phyloP scores from a whole-genome alignment of 352 stramenopile species.

The Salisapilia sapeloensis region DNA sequence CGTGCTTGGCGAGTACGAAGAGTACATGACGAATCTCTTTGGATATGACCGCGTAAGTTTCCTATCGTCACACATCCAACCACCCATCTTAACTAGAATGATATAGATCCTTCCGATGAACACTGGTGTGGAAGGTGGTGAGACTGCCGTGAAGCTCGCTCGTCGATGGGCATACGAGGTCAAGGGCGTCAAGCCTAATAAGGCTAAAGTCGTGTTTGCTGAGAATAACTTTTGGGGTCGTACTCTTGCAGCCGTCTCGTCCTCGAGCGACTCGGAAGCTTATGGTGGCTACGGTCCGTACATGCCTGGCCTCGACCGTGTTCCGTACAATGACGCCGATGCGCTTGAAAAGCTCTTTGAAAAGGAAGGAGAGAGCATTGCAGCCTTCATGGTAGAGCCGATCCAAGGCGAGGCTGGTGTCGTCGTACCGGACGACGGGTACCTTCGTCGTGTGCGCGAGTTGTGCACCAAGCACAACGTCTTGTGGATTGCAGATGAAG shows the following conservation, averaged over 20 bases:
- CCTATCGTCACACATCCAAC: background rate
- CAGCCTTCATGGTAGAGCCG: conserved; percentile 98
- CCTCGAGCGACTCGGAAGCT: conserved; percentile 83
- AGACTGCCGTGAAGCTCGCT: conserved; percentile 96
- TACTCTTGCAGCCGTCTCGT: conserved; percentile 93
- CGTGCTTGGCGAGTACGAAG: conserved; percentile 91
- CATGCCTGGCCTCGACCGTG: conserved; percentile 91
- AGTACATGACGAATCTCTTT: conserved; percentile 96
- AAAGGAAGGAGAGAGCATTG: conserved; percentile 80
- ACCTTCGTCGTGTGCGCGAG: conserved; percentile 81
- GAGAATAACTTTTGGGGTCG: conserved; percentile 99
- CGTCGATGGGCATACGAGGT: conserved; percentile 95
- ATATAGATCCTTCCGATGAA: conserved; percentile 95
- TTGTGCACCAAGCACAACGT: conserved; percentile 97
- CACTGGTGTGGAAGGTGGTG: conserved; percentile 96
- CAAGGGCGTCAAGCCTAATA: conserved; percentile 89
- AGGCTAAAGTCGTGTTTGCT: conserved; percentile 90
- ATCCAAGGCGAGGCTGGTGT: conserved; percentile 99
- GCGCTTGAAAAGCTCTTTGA: conserved; percentile 74
- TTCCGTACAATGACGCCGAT: conserved; percentile 89
- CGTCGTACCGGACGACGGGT: conserved; percentile 93
- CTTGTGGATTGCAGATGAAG: conserved; percentile 98
- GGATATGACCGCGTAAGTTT: conserved; percentile 86
- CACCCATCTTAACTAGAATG: background rate
- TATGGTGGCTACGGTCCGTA: conserved; percentile 91